phyloP scores from a whole-genome alignment of 306 rosid genomes.

The Macrotyloma uniflorum region DNA sequence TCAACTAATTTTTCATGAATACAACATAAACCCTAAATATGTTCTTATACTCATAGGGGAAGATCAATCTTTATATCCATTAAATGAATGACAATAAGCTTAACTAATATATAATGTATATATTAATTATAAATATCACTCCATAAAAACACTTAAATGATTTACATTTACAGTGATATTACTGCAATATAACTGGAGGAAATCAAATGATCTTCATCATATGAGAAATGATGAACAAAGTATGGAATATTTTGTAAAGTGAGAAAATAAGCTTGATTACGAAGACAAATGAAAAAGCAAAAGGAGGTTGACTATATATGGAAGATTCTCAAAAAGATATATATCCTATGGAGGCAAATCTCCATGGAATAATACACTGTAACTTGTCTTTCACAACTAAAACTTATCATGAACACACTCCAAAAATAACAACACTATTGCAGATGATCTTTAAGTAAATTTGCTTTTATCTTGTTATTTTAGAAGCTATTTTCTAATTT shows the following conservation, averaged over 20 bases:
- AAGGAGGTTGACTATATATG: background rate
- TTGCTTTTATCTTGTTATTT: background rate
- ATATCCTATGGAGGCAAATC: constrained; percentile 1
- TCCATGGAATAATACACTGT: background rate
- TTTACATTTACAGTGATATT: background rate
- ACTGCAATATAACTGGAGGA: background rate
- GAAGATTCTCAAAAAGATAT: background rate
- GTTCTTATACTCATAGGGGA: too few relatives aligned
- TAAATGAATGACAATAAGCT: background rate
- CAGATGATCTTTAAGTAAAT: background rate
- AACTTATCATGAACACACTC: background rate
- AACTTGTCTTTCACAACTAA: background rate
- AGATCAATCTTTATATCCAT: background rate
- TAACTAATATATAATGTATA: background rate
- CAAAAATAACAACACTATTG: background rate
- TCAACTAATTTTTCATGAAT: too few relatives aligned
- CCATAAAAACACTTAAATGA: background rate
- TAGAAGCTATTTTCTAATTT: too few relatives aligned
- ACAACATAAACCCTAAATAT: too few relatives aligned
- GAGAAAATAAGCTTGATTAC: background rate
- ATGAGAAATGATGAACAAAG: background rate
- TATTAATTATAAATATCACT: background rate
- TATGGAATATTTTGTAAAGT: background rate
- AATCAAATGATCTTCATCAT: background rate
- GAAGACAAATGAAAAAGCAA: background rate